These are phyloP conservation scores for Amanita rubescens DNA, from an alignment of 768 basidiomycete genomes.

Conservation along the genomic window DNA sequence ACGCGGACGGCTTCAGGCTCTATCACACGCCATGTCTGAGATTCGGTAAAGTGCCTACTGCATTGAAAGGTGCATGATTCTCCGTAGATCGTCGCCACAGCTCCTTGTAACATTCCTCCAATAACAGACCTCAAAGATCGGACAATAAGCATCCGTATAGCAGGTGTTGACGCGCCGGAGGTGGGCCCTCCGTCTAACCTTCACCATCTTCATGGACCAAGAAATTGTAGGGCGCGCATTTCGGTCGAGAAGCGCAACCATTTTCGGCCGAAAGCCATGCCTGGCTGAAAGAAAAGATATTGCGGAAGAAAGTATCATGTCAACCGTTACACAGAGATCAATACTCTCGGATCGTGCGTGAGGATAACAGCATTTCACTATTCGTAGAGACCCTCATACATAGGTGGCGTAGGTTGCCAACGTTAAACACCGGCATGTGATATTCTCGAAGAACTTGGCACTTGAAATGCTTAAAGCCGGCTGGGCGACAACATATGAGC, in stretches of 20 bases:
- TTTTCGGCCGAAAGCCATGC: conserved; percentile 64
- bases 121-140: conserved; percentile 62
- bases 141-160: conserved; percentile 83
- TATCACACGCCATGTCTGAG: conserved; percentile 84
- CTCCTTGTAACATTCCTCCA: background rate
- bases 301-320: conserved; percentile 57
- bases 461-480: conserved; percentile 77
- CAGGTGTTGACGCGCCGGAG: conserved; percentile 92
- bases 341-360: conserved; percentile 71
- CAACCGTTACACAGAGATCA: conserved; percentile 75
- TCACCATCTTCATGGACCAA: background rate
- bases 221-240: conserved; percentile 59
- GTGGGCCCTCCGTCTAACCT: conserved; percentile 30
- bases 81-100: background rate
- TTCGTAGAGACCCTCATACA: background rate
- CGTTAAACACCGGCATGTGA: conserved; percentile 46
- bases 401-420: conserved; percentile 51
- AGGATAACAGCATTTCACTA: background rate
- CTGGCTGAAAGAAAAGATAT: conserved; percentile 57
- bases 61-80: background rate
- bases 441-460: conserved; percentile 46
- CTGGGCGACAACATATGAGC: conserved; percentile 68
- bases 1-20: conserved; percentile 82
- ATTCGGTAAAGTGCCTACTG: conserved; percentile 52
- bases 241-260: conserved; percentile 74